Evolutionary conservation across 305 asterid species (phyloP).

Genomic region (Fraxinus paxiana): DNA sequence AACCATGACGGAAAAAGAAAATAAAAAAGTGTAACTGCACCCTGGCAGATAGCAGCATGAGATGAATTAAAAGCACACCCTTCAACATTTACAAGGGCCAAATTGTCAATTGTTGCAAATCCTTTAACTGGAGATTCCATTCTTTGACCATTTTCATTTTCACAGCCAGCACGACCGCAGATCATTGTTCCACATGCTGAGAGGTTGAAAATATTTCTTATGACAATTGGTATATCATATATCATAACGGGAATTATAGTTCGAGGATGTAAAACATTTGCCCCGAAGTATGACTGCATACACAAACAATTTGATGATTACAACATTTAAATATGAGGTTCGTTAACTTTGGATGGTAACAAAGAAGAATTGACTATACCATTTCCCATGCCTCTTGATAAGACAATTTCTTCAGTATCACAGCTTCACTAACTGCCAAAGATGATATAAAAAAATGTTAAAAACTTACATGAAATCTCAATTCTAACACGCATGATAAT

Average conservation of each 20-base stretch:
- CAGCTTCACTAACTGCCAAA: conserved; percentile 87
- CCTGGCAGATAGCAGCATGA: conserved; percentile 1
- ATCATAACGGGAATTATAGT: conserved; percentile 96
- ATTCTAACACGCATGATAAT: not conserved
- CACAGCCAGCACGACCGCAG: conserved; percentile 50
- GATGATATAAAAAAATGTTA: not conserved
- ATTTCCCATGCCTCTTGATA: conserved; percentile 99
- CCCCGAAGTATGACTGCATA: conserved; percentile 93
- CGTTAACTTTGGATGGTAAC: conserved; percentile 20
- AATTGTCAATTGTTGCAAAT: conserved; percentile 90
- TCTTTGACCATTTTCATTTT: conserved; percentile 41
- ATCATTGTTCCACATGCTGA: conserved; percentile 84
- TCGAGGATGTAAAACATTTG: conserved; percentile 93
- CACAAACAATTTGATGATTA: conserved; percentile 22
- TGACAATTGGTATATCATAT: conserved; percentile 82
- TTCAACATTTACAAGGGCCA: conserved; percentile 95
- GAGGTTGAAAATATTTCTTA: conserved; percentile 89
- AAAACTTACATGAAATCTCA: not conserved
- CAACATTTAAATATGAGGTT: conserved; percentile 14
- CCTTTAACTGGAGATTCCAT: conserved; percentile 78
- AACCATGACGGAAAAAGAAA: not conserved
- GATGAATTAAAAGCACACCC: conserved; percentile 52
- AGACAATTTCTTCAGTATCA: conserved; percentile 73
- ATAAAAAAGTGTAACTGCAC: not conserved
- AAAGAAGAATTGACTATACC: conserved; percentile 40